Conservation (phyloP, 108 stramenopile genomes). For the Chaetoceros tenuissimus region DNA sequence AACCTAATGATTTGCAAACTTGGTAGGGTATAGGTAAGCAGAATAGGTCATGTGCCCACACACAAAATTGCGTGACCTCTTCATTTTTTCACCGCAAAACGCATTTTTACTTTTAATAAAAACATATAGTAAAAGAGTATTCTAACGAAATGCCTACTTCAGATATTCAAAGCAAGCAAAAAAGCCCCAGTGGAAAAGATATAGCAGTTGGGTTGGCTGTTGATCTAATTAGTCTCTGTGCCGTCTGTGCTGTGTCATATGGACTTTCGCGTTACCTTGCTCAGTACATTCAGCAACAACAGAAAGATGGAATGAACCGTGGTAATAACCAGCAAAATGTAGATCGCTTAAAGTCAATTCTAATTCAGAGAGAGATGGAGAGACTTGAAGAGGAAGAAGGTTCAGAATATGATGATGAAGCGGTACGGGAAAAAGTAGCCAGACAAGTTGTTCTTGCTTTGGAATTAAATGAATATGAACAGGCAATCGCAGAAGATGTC, state of each 20-base stretch:
- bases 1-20: too few species aligned
- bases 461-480: constrained; percentile 48
- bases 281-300: not conserved
- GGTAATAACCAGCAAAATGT: not conserved
- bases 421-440: not conserved
- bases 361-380: not conserved
- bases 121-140: too few species aligned
- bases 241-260: not conserved
- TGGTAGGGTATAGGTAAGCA: too few species aligned
- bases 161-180: too few species aligned
- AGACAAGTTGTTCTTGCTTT: not conserved
- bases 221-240: not conserved
- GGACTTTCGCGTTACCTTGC: not conserved
- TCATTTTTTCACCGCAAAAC: too few species aligned
- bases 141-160: too few species aligned
- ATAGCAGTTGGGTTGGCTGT: not conserved
- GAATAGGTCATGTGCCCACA: too few species aligned
- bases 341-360: not conserved
- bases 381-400: not conserved
- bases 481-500: constrained; percentile 73
- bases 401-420: constrained; percentile 1
- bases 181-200: too few species aligned
- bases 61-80: too few species aligned
- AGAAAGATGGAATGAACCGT: not conserved
- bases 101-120: too few species aligned